phyloP scores from a whole-genome alignment of 805 yeast genomes.

The Hanseniaspora lindneri region DNA sequence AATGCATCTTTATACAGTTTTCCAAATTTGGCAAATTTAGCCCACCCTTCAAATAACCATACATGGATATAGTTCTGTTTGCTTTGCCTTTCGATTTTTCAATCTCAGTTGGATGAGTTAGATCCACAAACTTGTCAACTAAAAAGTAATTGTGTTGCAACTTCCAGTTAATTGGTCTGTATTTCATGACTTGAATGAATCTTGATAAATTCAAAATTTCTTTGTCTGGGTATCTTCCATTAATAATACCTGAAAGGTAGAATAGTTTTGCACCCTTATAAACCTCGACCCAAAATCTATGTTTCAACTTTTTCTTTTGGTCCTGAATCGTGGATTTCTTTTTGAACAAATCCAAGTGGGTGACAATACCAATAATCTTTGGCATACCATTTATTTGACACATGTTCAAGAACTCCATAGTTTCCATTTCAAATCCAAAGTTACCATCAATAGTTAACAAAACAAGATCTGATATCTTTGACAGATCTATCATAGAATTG shows the following conservation, averaged over 20 bases:
- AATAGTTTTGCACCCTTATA: slow-evolving; percentile 95
- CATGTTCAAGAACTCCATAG: slow-evolving; percentile 93
- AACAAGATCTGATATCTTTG: slow-evolving; percentile 89
- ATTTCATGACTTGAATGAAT: slow-evolving; percentile 93
- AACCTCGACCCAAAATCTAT: slow-evolving; percentile 97
- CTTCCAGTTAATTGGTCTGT: slow-evolving; percentile 98
- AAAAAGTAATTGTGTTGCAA: slow-evolving; percentile 92
- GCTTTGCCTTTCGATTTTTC: slow-evolving; percentile 61
- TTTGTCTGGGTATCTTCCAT: slow-evolving; percentile 95
- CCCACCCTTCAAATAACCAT: slow-evolving; percentile 83
- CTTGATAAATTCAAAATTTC: slow-evolving; percentile 85
- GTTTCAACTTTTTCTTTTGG: slow-evolving; percentile 80
- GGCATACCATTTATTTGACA: slow-evolving; percentile 99
- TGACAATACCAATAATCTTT: slow-evolving; percentile 84
- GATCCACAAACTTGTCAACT: slow-evolving; percentile 83
- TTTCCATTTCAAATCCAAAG: slow-evolving; percentile 98
- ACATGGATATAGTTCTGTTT: slow-evolving; percentile 81
- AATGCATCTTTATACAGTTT: slow-evolving; percentile 62
- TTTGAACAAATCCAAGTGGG: slow-evolving; percentile 89
- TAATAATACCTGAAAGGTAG: slow-evolving; percentile 86
- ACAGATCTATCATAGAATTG: slow-evolving; percentile 91
- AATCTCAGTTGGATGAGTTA: slow-evolving; percentile 80
- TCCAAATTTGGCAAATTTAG: slow-evolving; percentile 56
- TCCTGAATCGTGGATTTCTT: slow-evolving; percentile 80
- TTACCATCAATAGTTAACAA: slow-evolving; percentile 87